These are phyloP conservation scores for Cercis canadensis DNA, from an alignment of 306 rosid species.

Conservation along the genomic window DNA sequence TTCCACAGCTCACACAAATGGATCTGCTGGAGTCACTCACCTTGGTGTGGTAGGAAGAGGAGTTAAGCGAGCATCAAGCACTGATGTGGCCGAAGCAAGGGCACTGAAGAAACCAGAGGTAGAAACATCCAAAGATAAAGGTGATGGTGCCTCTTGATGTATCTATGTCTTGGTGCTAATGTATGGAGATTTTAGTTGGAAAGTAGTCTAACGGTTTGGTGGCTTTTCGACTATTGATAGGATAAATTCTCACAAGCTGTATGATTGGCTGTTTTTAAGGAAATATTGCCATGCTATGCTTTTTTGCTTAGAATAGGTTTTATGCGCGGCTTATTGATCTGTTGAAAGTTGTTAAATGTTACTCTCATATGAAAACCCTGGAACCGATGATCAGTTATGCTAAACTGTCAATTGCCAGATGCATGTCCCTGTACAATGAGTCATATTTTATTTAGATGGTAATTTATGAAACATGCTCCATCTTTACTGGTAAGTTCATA, in stretches of 20 bases:
- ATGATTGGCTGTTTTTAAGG: conserved; percentile 15
- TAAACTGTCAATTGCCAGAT: not conserved
- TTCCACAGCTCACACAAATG: conserved; percentile 84
- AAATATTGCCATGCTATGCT: conserved; percentile 25
- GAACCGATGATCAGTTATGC: not conserved
- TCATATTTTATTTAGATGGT: not conserved
- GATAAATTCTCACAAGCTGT: conserved; percentile 26
- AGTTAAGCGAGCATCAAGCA: conserved; percentile 72
- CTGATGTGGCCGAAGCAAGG: conserved; percentile 56
- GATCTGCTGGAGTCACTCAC: conserved; percentile 80
- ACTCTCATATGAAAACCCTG: not conserved
- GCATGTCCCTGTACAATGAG: not conserved
- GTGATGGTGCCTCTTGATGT: conserved; percentile 59
- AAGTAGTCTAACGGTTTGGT: conserved; percentile 24
- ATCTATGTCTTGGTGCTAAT: conserved; percentile 20
- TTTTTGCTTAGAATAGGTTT: conserved; percentile 4
- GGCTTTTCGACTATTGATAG: conserved; percentile 31
- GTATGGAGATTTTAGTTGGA: conserved; percentile 33
- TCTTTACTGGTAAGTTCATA: no score
- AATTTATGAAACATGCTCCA: not conserved
- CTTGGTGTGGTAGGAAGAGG: conserved; percentile 99
- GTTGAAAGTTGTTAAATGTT: conserved; percentile 8
- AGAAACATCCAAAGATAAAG: conserved; percentile 64
- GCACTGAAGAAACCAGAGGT: conserved; percentile 64
- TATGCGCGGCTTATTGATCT: conserved; percentile 10